Conservation (phyloP, 805 yeast species). For the Schwanniomyces polymorphus region DNA sequence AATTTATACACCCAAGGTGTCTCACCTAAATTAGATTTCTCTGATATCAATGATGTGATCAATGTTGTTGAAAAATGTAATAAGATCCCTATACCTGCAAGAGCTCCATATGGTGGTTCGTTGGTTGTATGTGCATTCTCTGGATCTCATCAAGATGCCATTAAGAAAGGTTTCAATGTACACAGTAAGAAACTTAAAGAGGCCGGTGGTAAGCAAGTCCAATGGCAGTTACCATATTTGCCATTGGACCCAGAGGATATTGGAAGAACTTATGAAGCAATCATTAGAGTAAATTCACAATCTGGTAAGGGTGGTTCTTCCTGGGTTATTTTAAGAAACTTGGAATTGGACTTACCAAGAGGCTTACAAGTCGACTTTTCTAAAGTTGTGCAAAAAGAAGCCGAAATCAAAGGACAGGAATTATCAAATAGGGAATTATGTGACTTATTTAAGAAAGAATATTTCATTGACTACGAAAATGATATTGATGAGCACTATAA, state of each 20-base stretch:
- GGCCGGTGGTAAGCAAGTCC: constrained; percentile 32
- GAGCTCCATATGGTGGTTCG: constrained; percentile 84
- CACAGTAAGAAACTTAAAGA: constrained; percentile 41
- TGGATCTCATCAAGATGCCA: constrained; percentile 89
- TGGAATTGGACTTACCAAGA: constrained; percentile 81
- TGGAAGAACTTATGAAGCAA: constrained; percentile 90
- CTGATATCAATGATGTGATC: constrained; percentile 63
- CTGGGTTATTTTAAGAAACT: constrained; percentile 74
- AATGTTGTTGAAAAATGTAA: constrained; percentile 78
- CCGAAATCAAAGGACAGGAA: constrained; percentile 74
- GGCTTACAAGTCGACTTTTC: constrained; percentile 78
- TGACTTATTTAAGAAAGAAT: constrained; percentile 61
- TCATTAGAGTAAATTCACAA: constrained; percentile 84
- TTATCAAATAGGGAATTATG: constrained; percentile 64
- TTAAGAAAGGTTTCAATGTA: constrained; percentile 72
- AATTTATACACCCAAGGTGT: constrained; percentile 81
- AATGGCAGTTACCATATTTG: constrained; percentile 77
- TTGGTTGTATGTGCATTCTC: constrained; percentile 81
- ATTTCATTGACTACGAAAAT: constrained; percentile 41
- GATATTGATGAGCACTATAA: constrained; percentile 25
- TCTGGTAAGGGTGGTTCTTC: constrained; percentile 90
- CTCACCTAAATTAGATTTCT: constrained; percentile 67
- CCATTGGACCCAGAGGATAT: constrained; percentile 85
- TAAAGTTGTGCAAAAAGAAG: constrained; percentile 63
- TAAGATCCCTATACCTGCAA: constrained; percentile 74